Evolutionary conservation across 108 stramenopile species (phyloP).

Genomic region (Fistulifera solaris): DNA sequence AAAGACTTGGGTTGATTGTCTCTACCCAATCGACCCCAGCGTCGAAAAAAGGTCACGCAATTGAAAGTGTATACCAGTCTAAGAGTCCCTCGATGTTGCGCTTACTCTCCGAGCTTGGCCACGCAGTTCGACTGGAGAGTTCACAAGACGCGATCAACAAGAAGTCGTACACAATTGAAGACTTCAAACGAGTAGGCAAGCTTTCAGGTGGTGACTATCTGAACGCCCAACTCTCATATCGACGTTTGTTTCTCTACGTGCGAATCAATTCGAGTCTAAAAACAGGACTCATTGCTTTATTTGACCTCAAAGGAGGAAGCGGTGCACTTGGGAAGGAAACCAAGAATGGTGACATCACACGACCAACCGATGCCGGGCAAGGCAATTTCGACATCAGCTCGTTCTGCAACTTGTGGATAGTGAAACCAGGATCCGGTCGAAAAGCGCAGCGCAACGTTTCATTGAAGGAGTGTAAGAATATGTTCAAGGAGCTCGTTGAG

Average conservation of each 20-base stretch:
- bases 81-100: slow-evolving; percentile 2
- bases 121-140: too few species aligned
- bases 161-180: slow-evolving; percentile 42
- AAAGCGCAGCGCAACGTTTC: slow-evolving; percentile 50
- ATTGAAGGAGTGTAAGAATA: slow-evolving; percentile 47
- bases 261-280: slow-evolving; percentile 52
- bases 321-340: slow-evolving; percentile 19
- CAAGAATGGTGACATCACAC: slow-evolving; percentile 25
- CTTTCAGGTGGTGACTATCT: slow-evolving; percentile 63
- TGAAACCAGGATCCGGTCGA: slow-evolving; percentile 58
- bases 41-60: slow-evolving; percentile 26
- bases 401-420: slow-evolving; percentile 66
- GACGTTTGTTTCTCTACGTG: slow-evolving; percentile 73
- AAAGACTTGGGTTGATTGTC: slow-evolving; percentile 43
- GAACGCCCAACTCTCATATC: slow-evolving; percentile 46
- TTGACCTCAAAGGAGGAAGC: slow-evolving; percentile 45
- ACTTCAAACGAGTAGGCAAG: slow-evolving; percentile 45
- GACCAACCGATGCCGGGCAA: slow-evolving; percentile 24
- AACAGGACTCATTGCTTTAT: slow-evolving; percentile 67
- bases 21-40: slow-evolving; percentile 26
- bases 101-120: too few species aligned
- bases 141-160: slow-evolving; percentile 4
- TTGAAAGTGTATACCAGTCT: slow-evolving; percentile 11
- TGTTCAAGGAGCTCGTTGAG: slow-evolving; percentile 53
- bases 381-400: slow-evolving; percentile 38